These are phyloP conservation scores for Hura crepitans DNA, from an alignment of 441 rosid genomes.

Conservation along the genomic window DNA sequence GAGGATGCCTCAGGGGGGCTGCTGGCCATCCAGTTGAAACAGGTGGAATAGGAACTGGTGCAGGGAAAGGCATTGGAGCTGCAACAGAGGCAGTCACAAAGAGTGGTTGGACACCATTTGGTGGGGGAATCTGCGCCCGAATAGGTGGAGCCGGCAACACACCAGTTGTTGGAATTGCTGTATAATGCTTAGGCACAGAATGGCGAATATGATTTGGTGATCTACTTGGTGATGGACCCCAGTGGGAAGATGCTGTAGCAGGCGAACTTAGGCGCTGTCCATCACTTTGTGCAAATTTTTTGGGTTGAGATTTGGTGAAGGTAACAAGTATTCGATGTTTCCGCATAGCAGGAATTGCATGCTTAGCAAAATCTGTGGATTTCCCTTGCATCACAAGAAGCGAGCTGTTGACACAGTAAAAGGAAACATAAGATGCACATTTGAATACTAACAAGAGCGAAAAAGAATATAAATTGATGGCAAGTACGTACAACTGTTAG, in stretches of 20 bases:
- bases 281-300: constrained; percentile 38
- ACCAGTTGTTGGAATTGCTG: constrained; percentile 43
- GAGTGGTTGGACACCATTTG: constrained; percentile 54
- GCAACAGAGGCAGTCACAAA: constrained; percentile 45
- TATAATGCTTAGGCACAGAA: constrained; percentile 51
- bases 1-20: constrained; percentile 50
- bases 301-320: constrained; percentile 61
- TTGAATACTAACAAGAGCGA: not conserved
- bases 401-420: constrained; percentile 43
- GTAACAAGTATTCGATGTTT: constrained; percentile 73
- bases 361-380: constrained; percentile 67
- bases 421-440: not conserved
- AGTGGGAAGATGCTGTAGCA: constrained; percentile 36
- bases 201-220: constrained; percentile 52
- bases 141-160: constrained; percentile 55
- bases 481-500: not conserved
- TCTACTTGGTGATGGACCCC: constrained; percentile 59
- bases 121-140: constrained; percentile 47
- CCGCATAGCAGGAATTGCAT: constrained; percentile 60
- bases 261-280: constrained; percentile 35
- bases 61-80: constrained; percentile 52
- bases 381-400: constrained; percentile 70
- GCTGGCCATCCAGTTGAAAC: constrained; percentile 60
- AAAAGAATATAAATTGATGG: not conserved
- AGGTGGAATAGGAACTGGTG: constrained; percentile 58